These are phyloP conservation scores for Alternaria arbusti DNA, from an alignment of 2,329 filamentous ascomycete species.

Conservation along the genomic window DNA sequence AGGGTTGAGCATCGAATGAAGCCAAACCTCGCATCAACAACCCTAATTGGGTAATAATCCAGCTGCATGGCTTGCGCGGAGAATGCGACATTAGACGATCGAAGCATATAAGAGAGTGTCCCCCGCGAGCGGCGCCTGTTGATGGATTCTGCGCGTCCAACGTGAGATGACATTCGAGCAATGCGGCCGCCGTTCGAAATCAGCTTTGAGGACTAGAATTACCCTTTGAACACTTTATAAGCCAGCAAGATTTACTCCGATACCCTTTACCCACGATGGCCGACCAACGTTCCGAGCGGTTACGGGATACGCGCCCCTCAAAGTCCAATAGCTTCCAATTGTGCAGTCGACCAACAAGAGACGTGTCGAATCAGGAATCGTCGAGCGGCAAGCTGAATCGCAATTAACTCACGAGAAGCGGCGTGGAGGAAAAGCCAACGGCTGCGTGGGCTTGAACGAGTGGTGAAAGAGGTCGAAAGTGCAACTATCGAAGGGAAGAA, in stretches of 20 bases:
- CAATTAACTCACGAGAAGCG: not conserved
- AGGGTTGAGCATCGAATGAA: not conserved
- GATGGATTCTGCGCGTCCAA: not conserved
- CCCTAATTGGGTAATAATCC: not conserved
- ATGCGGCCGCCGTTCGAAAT: not conserved
- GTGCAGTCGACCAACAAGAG: not conserved
- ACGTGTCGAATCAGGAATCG: too few relatives aligned
- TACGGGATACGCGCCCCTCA: not conserved
- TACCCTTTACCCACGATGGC: rapidly evolving
- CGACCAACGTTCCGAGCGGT: not conserved
- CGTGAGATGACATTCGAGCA: not conserved
- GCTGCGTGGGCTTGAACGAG: not conserved
- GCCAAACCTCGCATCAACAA: not conserved
- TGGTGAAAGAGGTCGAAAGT: not conserved
- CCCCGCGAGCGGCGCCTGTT: not conserved
- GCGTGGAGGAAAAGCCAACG: not conserved
- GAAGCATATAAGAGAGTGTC: not conserved
- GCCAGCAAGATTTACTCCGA: not conserved
- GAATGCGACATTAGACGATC: not conserved
- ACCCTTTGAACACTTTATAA: not conserved
- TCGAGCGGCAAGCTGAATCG: not conserved
- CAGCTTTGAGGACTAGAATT: not conserved
- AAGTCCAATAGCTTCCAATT: not conserved
- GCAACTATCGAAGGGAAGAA: not conserved
- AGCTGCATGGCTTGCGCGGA: not conserved